These are phyloP conservation scores for Astrothelium subdiscretum DNA, from an alignment of 495 filamentous ascomycete genomes.

Conservation along the genomic window DNA sequence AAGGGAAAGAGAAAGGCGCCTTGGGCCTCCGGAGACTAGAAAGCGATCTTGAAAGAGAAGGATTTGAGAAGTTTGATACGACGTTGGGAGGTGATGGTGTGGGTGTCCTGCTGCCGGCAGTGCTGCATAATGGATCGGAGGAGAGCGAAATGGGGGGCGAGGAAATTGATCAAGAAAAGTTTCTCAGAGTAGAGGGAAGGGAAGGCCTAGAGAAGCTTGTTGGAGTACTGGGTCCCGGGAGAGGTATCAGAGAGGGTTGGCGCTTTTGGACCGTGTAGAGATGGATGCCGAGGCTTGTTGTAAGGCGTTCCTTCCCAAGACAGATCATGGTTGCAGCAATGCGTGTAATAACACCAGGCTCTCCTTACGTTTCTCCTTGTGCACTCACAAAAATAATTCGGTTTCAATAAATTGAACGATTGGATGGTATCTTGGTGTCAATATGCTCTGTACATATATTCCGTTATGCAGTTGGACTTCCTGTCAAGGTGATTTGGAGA, in stretches of 20 bases:
- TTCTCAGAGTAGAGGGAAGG: slow-evolving; percentile 67
- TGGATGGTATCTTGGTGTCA: no score
- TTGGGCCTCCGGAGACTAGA: slow-evolving; percentile 45
- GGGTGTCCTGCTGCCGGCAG: slow-evolving; percentile 83
- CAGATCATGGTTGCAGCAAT: no score
- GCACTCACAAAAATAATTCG: no score
- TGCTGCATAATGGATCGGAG: slow-evolving; percentile 55
- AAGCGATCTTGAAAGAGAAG: slow-evolving; percentile 55
- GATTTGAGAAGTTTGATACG: slow-evolving; percentile 73
- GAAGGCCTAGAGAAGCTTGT: slow-evolving; percentile 62
- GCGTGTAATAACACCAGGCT: no score
- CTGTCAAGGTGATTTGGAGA: no score
- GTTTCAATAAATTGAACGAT: no score
- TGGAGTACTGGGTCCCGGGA: slow-evolving; percentile 47
- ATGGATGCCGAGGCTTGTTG: background rate
- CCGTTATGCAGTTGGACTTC: no score
- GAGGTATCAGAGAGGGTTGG: slow-evolving; percentile 68
- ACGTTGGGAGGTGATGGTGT: slow-evolving; percentile 86
- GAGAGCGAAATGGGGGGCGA: slow-evolving; percentile 62
- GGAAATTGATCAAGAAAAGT: slow-evolving; percentile 87
- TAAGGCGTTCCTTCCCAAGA: background rate
- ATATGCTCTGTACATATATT: no score
- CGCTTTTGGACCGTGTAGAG: slow-evolving; percentile 63
- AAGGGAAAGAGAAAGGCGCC: background rate
- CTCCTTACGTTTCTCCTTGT: no score